A percentile compares a stretch with the other conserved stretches of the same genome.
These are phyloP conservation scores for Eutrema heterophyllum DNA, from an alignment of 345 rosid genomes.

Conservation along the genomic window DNA sequence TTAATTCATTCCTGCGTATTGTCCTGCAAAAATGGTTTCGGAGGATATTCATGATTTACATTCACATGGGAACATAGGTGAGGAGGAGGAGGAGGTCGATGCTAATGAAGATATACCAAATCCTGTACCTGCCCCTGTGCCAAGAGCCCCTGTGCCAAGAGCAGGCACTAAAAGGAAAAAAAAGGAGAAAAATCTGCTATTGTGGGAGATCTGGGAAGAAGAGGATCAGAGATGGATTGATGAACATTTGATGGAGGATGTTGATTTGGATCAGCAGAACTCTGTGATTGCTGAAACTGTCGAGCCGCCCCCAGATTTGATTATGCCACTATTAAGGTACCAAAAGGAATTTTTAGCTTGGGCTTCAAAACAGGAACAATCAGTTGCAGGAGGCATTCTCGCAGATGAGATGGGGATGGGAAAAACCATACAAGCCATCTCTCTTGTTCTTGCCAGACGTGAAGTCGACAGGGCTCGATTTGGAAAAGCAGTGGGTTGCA, in stretches of 20 bases:
- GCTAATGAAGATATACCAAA: conserved; percentile 10
- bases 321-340: conserved; percentile 72
- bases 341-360: conserved; percentile 96
- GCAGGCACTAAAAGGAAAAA: conserved; percentile 30
- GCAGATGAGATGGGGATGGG: conserved; percentile 99
- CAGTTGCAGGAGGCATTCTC: conserved; percentile 81
- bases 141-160: conserved; percentile 7
- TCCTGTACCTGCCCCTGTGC: conserved; percentile 1
- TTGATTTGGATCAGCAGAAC: conserved; percentile 57
- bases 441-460: conserved; percentile 82
- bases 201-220: conserved; percentile 82
- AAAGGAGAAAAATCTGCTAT: conserved; percentile 22
- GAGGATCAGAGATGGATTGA: conserved; percentile 63
- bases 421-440: conserved; percentile 92
- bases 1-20: not conserved
- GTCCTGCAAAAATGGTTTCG: not conserved
- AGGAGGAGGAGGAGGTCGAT: conserved; percentile 8
- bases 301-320: conserved; percentile 67
- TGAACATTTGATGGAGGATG: conserved; percentile 41
- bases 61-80: conserved; percentile 8
- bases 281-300: conserved; percentile 43
- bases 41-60: not conserved
- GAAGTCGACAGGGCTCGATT: conserved; percentile 25
- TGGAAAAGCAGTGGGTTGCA: conserved; percentile 34
- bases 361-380: conserved; percentile 84